phyloP scores from a whole-genome alignment of 169 alveolate species.

The Neospora caninum region DNA sequence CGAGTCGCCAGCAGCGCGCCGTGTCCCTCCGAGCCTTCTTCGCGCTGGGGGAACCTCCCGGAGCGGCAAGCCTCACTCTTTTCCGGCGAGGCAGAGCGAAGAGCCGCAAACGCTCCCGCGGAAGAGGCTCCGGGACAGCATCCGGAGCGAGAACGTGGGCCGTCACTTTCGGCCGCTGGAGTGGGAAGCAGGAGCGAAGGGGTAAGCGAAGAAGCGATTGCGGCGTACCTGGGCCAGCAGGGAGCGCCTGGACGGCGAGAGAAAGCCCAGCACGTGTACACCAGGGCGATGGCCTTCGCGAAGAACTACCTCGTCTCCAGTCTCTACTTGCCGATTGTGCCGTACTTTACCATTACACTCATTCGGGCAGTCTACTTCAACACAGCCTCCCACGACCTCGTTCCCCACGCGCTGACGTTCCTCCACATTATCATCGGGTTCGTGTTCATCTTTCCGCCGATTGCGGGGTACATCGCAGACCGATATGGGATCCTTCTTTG shows the following conservation, averaged over 20 bases:
- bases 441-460: slow-evolving; percentile 42
- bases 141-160: no score
- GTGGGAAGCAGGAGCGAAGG: no score
- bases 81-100: no score
- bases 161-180: no score
- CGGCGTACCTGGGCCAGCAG: no score
- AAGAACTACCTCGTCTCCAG: neutral
- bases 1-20: no score
- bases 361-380: slow-evolving; percentile 45
- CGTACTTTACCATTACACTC: slow-evolving; percentile 39
- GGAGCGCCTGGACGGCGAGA: neutral
- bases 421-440: slow-evolving; percentile 32
- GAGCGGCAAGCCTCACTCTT: no score
- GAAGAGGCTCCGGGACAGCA: no score
- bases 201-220: no score
- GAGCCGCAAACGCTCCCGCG: no score
- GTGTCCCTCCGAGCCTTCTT: no score
- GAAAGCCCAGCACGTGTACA: neutral
- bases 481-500: neutral
- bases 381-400: slow-evolving; percentile 33
- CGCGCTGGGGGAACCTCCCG: no score
- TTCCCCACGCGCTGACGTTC: neutral
- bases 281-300: neutral
- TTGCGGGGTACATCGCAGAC: slow-evolving; percentile 32
- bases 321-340: slow-evolving; percentile 18